phyloP scores from a whole-genome alignment of 768 basidiomycete species.

The Tephrocybe sp. region DNA sequence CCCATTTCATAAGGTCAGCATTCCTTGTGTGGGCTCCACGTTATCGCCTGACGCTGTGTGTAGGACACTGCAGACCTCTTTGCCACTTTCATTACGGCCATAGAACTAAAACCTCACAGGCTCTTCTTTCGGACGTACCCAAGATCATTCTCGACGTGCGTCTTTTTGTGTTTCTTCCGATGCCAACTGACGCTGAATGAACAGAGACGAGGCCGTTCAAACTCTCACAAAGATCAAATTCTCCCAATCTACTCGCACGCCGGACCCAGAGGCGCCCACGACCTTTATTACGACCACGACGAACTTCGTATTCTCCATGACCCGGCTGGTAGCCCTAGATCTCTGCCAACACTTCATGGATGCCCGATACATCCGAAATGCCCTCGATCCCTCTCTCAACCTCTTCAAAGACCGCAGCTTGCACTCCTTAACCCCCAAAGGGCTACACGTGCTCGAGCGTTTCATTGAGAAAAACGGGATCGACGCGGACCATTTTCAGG shows the following conservation, averaged over 20 bases:
- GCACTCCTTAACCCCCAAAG: slow-evolving; percentile 66
- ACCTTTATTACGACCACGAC: slow-evolving; percentile 15
- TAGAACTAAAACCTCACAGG: slow-evolving; percentile 13
- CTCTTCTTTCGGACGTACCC: slow-evolving; percentile 11
- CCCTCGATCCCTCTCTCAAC: slow-evolving; percentile 51
- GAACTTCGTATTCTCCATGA: slow-evolving; percentile 17
- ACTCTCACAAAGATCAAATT: slow-evolving; percentile 13
- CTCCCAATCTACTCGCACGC: slow-evolving; percentile 14
- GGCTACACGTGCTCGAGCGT: slow-evolving; percentile 68
- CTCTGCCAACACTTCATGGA: slow-evolving; percentile 61
- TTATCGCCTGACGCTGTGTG: neutral
- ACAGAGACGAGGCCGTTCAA: slow-evolving; percentile 15
- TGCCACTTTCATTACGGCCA: slow-evolving; percentile 15
- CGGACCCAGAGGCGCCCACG: slow-evolving; percentile 10
- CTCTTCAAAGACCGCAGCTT: slow-evolving; percentile 68
- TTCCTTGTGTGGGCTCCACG: neutral
- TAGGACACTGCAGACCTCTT: slow-evolving; percentile 16
- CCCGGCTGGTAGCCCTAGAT: slow-evolving; percentile 7
- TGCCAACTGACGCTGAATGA: neutral
- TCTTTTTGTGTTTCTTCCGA: neutral
- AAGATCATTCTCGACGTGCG: slow-evolving; percentile 14
- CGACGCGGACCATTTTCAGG: slow-evolving; percentile 45
- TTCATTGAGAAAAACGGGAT: slow-evolving; percentile 60
- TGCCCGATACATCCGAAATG: slow-evolving; percentile 66
- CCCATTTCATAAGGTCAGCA: slow-evolving; percentile 15